Conservation (phyloP, 179 eudicot genomes). For the Gypsophila paniculata region DNA sequence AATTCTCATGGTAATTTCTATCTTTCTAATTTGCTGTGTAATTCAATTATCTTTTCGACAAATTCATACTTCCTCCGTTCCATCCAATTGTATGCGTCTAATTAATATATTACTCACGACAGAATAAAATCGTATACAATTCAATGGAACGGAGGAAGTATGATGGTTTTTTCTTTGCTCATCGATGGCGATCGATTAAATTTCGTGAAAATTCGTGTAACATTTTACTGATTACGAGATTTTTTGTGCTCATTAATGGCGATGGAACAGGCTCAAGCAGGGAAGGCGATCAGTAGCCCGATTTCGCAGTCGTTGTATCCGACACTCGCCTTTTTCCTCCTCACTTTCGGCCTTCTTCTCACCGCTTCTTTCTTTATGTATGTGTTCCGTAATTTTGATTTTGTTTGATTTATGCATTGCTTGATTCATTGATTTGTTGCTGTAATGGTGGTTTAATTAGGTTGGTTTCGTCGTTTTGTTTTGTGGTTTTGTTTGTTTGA, state of each 20-base stretch:
- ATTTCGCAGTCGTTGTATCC: constrained; percentile 65
- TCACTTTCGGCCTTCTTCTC: constrained; percentile 58
- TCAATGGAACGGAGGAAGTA: too few species aligned
- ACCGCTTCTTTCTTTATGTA: constrained; percentile 87
- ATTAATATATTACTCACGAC: too few species aligned
- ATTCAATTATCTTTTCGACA: not conserved
- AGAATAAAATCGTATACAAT: too few species aligned
- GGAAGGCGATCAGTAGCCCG: constrained; percentile 68
- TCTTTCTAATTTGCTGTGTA: not conserved
- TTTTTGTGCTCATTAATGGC: constrained; percentile 1
- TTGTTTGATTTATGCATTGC: not conserved
- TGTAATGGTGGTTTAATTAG: not conserved
- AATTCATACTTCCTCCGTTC: not conserved
- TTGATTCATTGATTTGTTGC: not conserved
- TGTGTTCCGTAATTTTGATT: not conserved
- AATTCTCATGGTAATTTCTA: not conserved
- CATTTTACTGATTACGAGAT: not conserved
- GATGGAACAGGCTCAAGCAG: constrained; percentile 40
- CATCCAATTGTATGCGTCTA: too few species aligned
- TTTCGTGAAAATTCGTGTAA: not conserved
- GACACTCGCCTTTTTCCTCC: constrained; percentile 63
- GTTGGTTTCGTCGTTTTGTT: not conserved
- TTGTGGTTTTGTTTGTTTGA: not conserved
- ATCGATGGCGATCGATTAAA: not conserved
- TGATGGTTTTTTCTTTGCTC: not conserved